These are phyloP conservation scores for Rhynchospora breviuscula DNA, from an alignment of 176 grass and related monocot species.

Conservation along the genomic window DNA sequence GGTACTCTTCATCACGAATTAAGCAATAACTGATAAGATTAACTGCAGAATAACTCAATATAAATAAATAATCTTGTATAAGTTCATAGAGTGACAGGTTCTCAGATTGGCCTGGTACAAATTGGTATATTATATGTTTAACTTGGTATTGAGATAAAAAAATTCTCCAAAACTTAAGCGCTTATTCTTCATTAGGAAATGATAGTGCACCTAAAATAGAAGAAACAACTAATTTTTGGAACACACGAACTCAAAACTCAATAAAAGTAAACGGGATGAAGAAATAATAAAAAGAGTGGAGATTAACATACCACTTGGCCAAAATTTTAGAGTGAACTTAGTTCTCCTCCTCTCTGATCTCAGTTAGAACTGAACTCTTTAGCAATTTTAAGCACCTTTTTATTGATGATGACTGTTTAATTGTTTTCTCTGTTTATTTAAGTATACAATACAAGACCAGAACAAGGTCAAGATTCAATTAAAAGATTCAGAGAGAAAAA, in stretches of 20 bases:
- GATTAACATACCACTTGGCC: not conserved
- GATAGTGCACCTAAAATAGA: not conserved
- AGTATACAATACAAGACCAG: not conserved
- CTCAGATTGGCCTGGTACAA: not conserved
- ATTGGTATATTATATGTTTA: not conserved
- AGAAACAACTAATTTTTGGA: not conserved
- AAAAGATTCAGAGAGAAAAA: slow-evolving; percentile 18
- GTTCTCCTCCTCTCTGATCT: not conserved
- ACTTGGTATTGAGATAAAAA: not conserved
- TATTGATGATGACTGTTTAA: not conserved
- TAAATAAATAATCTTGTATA: not conserved
- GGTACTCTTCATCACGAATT: not conserved
- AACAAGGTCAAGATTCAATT: slow-evolving; percentile 3
- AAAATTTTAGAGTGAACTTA: not conserved
- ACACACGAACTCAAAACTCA: not conserved
- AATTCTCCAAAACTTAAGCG: not conserved
- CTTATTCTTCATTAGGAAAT: not conserved
- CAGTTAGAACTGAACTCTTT: not conserved
- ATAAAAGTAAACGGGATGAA: not conserved
- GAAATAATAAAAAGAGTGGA: not conserved
- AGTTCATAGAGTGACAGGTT: not conserved
- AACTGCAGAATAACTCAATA: not conserved
- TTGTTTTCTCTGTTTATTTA: not conserved
- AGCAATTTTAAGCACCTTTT: not conserved
- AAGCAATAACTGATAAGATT: not conserved